Base-by-base conservation (phyloP, 2,329 filamentous ascomycete species). In the Colletotrichum chrysophilum region DNA sequence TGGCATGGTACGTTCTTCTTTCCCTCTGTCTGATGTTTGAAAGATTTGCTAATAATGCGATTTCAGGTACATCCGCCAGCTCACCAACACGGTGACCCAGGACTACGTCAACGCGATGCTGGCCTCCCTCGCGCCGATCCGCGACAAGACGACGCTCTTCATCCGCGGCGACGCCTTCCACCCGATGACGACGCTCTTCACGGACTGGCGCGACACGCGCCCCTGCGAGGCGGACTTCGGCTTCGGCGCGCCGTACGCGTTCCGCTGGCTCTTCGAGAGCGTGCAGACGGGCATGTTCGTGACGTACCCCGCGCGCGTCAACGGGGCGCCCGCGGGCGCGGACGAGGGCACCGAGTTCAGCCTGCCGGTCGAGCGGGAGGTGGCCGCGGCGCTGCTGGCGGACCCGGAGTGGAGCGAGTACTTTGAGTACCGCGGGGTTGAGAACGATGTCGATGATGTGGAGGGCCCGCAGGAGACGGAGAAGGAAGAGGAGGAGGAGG, bases 341-440 rank as follows among this genome's bases (percentile, higher is more conserved):
- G 83, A 86, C 66, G 83, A 86, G 69, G 85, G 85, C 0, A 79
- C 75, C 4, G 84, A 85, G 78, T 80, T 86, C 70, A 77, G 80
- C 1, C 79, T 86, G 14, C 78, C 79, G 0, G 82, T 83, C 24
- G 84, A 87, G 78, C 84, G 81, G 76, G 79, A 80, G 4, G 55
- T 85, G 6, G 79, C 79, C 4, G 36, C 80, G n/a, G 74, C 58
- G 5, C 58, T 86, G 34, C 77, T 86, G 5, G 74, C 81, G 7
- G 84, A 86, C 71, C 36, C 64, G 24, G 80, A 85, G 70, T 84
- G 82, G 83, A 83, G 75, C 55, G 67, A 78, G 70, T 86, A 81
- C 34, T 86, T 86, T 75, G 84, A 85, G 72, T 86, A 81, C 55
- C 76, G 85, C 32, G 85, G 84, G 0, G 76, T 86, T n/a, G 84